Percentiles rank a stretch among this genome's conserved stretches.
Evolutionary conservation across 2,329 filamentous ascomycete genomes (phyloP).

Genomic region (Aureobasidium pullulans): DNA sequence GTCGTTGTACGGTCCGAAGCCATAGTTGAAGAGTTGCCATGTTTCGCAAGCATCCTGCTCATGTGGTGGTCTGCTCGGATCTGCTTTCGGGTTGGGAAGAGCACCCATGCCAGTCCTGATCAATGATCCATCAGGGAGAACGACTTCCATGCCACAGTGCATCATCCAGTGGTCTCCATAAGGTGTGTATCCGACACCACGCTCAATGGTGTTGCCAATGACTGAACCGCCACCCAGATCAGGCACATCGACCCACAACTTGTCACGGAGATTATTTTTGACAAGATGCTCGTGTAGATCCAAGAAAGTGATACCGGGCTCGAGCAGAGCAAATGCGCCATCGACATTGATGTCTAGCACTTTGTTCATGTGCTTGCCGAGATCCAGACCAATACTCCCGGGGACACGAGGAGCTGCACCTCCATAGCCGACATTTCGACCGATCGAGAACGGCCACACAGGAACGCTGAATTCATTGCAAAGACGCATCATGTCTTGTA

Average conservation of each 20-base stretch:
- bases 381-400: conserved; percentile 44
- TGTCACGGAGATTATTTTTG: conserved; percentile 29
- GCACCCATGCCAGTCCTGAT: conserved; percentile 37
- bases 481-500: conserved; percentile 40
- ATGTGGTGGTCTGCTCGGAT: conserved; percentile 18
- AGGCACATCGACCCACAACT: conserved; percentile 39
- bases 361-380: conserved; percentile 48
- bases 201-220: conserved; percentile 44
- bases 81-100: conserved; percentile 24
- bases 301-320: conserved; percentile 50
- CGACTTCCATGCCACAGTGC: conserved; percentile 39
- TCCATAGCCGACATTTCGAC: conserved; percentile 47
- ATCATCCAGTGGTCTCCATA: conserved; percentile 39
- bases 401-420: conserved; percentile 48
- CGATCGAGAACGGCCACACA: conserved; percentile 44
- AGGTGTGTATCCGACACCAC: conserved; percentile 35
- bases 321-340: conserved; percentile 44
- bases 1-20: conserved; percentile 31
- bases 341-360: conserved; percentile 46
- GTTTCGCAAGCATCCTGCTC: conserved; percentile 20
- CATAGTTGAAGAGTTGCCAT: conserved; percentile 28
- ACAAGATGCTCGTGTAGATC: conserved; percentile 45
- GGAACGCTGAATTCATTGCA: conserved; percentile 41
- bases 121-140: conserved; percentile 33
- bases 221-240: conserved; percentile 45